phyloP scores from a whole-genome alignment of 805 yeast species.

The Monosporozyma unispora region DNA sequence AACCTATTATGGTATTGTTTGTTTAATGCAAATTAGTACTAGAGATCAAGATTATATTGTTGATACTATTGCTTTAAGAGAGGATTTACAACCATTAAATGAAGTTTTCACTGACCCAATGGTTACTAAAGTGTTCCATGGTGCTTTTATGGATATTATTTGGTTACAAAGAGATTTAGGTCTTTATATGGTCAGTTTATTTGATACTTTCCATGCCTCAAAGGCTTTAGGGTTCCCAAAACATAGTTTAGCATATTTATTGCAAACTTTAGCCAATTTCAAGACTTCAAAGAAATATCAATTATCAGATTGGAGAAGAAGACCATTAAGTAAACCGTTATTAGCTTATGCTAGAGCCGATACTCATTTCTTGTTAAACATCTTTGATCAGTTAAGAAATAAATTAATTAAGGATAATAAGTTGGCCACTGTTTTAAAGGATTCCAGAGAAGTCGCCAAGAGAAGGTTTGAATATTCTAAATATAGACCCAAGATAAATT shows the following conservation, averaged over 20 bases:
- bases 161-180: slow-evolving; percentile 98
- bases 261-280: slow-evolving; percentile 74
- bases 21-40: slow-evolving; percentile 85
- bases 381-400: slow-evolving; percentile 66
- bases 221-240: slow-evolving; percentile 69
- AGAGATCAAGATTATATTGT: slow-evolving; percentile 76
- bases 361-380: slow-evolving; percentile 80
- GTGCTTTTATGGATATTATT: slow-evolving; percentile 91
- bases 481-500: slow-evolving; percentile 38
- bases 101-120: slow-evolving; percentile 70
- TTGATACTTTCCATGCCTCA: slow-evolving; percentile 91
- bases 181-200: slow-evolving; percentile 74
- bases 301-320: slow-evolving; percentile 89
- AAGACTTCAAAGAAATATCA: slow-evolving; percentile 91
- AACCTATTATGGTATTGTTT: slow-evolving; percentile 82
- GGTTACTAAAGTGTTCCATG: slow-evolving; percentile 85
- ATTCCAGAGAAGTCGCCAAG: slow-evolving; percentile 70
- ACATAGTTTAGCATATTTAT: slow-evolving; percentile 72
- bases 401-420: slow-evolving; percentile 44
- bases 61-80: slow-evolving; percentile 74
- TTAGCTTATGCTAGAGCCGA: slow-evolving; percentile 85
- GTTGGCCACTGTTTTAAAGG: slow-evolving; percentile 54
- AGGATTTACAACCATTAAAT: slow-evolving; percentile 59
- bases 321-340: slow-evolving; percentile 77
- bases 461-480: slow-evolving; percentile 75